phyloP scores from a whole-genome alignment of 805 yeast genomes.

The Kodamaea fukazawae region DNA sequence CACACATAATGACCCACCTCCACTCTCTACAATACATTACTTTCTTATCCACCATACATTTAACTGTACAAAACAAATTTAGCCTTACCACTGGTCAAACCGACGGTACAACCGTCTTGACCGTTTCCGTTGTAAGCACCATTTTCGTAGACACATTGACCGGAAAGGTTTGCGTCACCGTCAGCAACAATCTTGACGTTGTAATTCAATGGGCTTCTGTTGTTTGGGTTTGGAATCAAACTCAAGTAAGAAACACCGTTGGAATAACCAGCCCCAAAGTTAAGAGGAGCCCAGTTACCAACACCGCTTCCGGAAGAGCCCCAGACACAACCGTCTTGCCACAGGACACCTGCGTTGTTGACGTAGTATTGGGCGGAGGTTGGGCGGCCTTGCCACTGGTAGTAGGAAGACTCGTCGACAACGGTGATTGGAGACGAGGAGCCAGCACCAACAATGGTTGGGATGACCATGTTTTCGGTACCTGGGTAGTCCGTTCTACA shows the following conservation, averaged over 20 bases:
- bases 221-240: conserved; percentile 94
- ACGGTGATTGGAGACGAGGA: conserved; percentile 64
- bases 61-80: conserved; percentile 69
- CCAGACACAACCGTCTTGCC: conserved; percentile 94
- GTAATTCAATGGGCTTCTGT: conserved; percentile 56
- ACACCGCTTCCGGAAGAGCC: conserved; percentile 72
- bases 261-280: conserved; percentile 87
- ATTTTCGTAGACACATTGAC: conserved; percentile 76
- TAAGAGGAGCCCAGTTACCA: conserved; percentile 99
- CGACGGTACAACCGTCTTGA: conserved; percentile 88
- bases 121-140: conserved; percentile 73
- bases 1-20: too few species aligned
- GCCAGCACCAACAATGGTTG: conserved; percentile 79
- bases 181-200: conserved; percentile 68
- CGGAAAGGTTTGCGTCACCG: conserved; percentile 50
- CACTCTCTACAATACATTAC: too few species aligned
- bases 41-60: conserved; percentile 1
- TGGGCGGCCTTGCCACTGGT: conserved; percentile 71
- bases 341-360: conserved; percentile 90
- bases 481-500: conserved; percentile 99
- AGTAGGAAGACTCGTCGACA: conserved; percentile 76
- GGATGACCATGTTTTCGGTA: conserved; percentile 96
- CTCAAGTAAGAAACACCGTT: conserved; percentile 73
- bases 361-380: conserved; percentile 97
- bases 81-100: conserved; percentile 81